phyloP scores from a whole-genome alignment of 495 filamentous ascomycete genomes.

The Filosporella fistucella region DNA sequence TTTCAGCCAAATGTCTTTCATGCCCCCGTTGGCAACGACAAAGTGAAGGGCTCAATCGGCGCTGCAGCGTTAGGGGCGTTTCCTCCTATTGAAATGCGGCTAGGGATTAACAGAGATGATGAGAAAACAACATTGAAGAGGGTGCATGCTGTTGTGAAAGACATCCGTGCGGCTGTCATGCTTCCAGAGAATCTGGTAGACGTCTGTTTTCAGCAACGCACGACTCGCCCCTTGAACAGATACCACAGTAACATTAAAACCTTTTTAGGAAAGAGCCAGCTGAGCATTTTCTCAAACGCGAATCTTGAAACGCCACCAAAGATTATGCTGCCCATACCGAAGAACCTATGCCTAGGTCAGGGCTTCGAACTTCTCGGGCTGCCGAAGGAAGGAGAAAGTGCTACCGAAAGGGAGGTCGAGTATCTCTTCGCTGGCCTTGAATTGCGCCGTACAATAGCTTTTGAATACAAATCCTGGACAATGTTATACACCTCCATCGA shows the following conservation, averaged over 20 bases:
- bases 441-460: slow-evolving; percentile 29
- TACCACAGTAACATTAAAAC: slow-evolving; percentile 6
- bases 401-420: slow-evolving; percentile 24
- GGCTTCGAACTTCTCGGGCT: slow-evolving; percentile 19
- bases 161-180: slow-evolving; percentile 18
- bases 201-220: slow-evolving; percentile 19
- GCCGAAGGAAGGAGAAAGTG: not conserved
- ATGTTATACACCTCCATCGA: slow-evolving; percentile 41
- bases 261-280: slow-evolving; percentile 32
- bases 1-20: slow-evolving; percentile 21
- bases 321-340: slow-evolving; percentile 29
- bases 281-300: slow-evolving; percentile 30
- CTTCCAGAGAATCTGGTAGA: slow-evolving; percentile 21
- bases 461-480: slow-evolving; percentile 31
- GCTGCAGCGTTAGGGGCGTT: slow-evolving; percentile 14
- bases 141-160: slow-evolving; percentile 15
- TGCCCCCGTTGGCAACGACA: not conserved
- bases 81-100: slow-evolving; percentile 22
- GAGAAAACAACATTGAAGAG: slow-evolving; percentile 4
- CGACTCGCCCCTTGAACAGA: not conserved
- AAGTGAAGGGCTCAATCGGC: no score
- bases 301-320: slow-evolving; percentile 32
- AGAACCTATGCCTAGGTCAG: not conserved
- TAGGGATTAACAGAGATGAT: slow-evolving; percentile 1
- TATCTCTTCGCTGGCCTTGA: slow-evolving; percentile 46